A percentile compares a stretch with the other conserved stretches of the same genome.
phyloP scores from a whole-genome alignment of 306 rosid species.

The Begonia peltatifolia region DNA sequence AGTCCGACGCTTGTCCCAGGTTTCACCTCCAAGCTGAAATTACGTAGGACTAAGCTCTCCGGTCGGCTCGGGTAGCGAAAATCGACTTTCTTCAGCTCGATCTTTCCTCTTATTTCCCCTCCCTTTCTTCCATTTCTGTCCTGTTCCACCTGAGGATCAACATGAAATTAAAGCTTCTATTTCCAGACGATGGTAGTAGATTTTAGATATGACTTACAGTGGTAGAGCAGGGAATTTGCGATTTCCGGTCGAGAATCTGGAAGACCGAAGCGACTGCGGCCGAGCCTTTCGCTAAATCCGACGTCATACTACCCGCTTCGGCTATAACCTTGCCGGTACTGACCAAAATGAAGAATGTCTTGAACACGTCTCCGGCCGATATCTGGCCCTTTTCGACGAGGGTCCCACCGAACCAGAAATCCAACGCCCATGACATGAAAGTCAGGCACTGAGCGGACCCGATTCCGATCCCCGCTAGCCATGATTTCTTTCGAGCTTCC shows the following conservation, averaged over 20 bases:
- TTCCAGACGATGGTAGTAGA: neutral
- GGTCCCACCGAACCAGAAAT: slow-evolving; percentile 93
- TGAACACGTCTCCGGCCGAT: slow-evolving; percentile 88
- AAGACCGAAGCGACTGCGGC: slow-evolving; percentile 75
- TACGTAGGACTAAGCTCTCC: slow-evolving; percentile 36
- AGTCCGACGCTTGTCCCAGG: slow-evolving; percentile 71
- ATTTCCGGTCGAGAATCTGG: slow-evolving; percentile 70
- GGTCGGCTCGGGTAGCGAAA: slow-evolving; percentile 67
- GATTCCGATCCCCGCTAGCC: slow-evolving; percentile 93
- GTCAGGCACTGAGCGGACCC: slow-evolving; percentile 95
- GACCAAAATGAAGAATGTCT: slow-evolving; percentile 75
- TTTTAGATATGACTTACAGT: slow-evolving; percentile 26
- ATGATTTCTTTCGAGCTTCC: slow-evolving; percentile 71
- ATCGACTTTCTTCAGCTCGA: slow-evolving; percentile 75
- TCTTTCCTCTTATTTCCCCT: slow-evolving; percentile 47
- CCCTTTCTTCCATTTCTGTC: slow-evolving; percentile 22
- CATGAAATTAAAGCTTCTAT: neutral
- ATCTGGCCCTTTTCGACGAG: slow-evolving; percentile 54
- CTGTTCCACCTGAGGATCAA: slow-evolving; percentile 21
- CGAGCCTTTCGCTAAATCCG: slow-evolving; percentile 79
- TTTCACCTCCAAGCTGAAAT: slow-evolving; percentile 70
- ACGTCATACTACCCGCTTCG: slow-evolving; percentile 98
- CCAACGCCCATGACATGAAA: slow-evolving; percentile 93
- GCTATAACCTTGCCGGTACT: slow-evolving; percentile 96
- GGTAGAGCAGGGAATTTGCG: slow-evolving; percentile 37